Base-by-base conservation (phyloP, 225 moss, liverwort and hornwort genomes). In the Polytrichum commune region DNA sequence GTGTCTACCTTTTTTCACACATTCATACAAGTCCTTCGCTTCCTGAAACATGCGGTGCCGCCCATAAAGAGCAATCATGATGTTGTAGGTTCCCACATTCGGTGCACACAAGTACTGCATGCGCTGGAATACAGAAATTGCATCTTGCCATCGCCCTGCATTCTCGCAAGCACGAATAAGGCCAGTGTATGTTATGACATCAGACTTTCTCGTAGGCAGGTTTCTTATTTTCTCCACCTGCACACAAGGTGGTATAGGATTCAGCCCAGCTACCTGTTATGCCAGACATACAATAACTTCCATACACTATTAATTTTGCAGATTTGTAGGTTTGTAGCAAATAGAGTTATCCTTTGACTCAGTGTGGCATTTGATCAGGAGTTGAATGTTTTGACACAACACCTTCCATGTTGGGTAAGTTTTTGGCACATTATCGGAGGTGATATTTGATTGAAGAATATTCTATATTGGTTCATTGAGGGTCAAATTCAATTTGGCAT, bases 61-160 rank as follows among this genome's bases (percentile, higher is more conserved):
- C n/a, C 92, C 95, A 69, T 95, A 98, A 20, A 98, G 72, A 68
- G 94, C 76, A 71, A 98, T 93, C 90, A 98, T 95, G 74, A 93
- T 72, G 73, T 98, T 95, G 81, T 78, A 98, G 25, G 97, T 94
- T 25, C 91, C 92, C 58, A 93, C 79, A 69, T 98, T 95, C 53
- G 91, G 92, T 46, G 91, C 85, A 78, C 94, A 95, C 22, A 87
- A 70, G 38, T 73, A 73, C 78, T 84, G 87, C 98, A 98, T 98
- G 20, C 78, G 90, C 5, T 89, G 74, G 75, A 91, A 93, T 27
- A 98, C 71, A 55, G 81, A 79, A 62, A 98, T 82, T 13, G 90
- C 95, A 83, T 95, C 90, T 69, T 81, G 79, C 98, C 92, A 98
- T 56, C 75, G 88, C 23, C 91, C 91, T 54, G 77, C 90, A 74